Evolutionary conservation across 2,329 filamentous ascomycete genomes (phyloP), one percentile per base, ranked within the genome.

Genomic region (Myriosclerotinia curreyana): DNA sequence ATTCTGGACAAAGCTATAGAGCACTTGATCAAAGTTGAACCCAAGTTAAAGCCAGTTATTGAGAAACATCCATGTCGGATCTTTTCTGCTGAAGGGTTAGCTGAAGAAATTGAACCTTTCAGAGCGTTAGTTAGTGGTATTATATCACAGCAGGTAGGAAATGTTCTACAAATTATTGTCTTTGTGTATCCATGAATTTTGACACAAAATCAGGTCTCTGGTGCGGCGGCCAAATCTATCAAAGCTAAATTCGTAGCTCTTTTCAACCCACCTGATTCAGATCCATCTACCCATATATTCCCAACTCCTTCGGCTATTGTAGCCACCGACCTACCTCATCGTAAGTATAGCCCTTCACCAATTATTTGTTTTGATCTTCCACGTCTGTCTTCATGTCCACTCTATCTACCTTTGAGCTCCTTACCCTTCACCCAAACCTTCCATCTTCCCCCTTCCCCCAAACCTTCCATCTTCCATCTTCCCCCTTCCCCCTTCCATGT

Each of bases 221-320:
- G 94, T 22, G 92, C 92, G 7, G 95, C 95, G 0, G 95, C 95
- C 15, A 89, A 86, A 69, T 90, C 90, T 7, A 98, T 99, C 78
- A 93, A 94, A 75, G 84, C 83, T 58, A 94, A 91, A 68, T 97
- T 97, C 75, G 78, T 96, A 25, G 81, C 79, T 1, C 78, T 97
- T 7, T 97, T 96, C 75, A 70, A 75, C 62, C 44, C 75, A 78
- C 71, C 76, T 7, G 72, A 76, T 22, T 71, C 73, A 52, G 71
- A 72, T 60, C 67, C 67, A 34, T 64, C 62, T 25, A 66, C 70
- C 60, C 52, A 70, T 68, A 54, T 71, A 44, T 98, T 97, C 72
- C 94, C 94, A 0, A 83, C 85, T 0, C 94, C 95, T 0, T 83
- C 86, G 0, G 82, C 91, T 69, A 91, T 98, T 9, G 83, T 85